phyloP scores from a whole-genome alignment of 305 asterid species.

The Petunia hybrid region DNA sequence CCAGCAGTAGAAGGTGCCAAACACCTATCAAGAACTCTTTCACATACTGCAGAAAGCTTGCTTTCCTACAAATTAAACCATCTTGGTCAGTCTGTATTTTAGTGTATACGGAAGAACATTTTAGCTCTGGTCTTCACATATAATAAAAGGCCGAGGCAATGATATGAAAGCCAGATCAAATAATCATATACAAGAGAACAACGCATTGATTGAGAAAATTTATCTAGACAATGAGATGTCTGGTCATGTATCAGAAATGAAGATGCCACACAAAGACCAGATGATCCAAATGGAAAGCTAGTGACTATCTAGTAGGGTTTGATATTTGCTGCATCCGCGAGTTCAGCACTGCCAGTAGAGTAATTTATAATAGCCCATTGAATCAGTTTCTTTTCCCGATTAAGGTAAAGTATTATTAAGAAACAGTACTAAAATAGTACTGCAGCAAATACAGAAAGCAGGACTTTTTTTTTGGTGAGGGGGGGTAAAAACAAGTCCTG shows the following conservation, averaged over 20 bases:
- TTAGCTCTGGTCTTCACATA: not conserved
- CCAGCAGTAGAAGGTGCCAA: constrained; percentile 89
- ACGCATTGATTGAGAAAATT: not conserved
- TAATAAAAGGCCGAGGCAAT: not conserved
- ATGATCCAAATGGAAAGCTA: not conserved
- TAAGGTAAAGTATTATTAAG: too few relatives aligned
- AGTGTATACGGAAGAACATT: not conserved
- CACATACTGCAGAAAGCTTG: constrained; percentile 84
- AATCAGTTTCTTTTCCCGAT: not conserved
- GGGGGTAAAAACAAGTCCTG: too few relatives aligned
- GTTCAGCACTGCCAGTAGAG: not conserved
- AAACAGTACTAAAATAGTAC: too few relatives aligned
- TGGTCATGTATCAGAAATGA: not conserved
- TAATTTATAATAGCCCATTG: not conserved
- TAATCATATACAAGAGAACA: not conserved
- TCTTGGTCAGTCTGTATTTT: constrained; percentile 3
- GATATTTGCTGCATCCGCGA: not conserved
- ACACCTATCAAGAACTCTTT: constrained; percentile 84
- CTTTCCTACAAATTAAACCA: constrained; percentile 63
- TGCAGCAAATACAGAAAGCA: too few relatives aligned
- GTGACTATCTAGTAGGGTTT: not conserved
- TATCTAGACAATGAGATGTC: not conserved
- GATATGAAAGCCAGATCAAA: constrained; percentile 19
- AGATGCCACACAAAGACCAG: not conserved
- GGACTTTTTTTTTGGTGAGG: too few relatives aligned